phyloP scores from a whole-genome alignment of 163 green algal genomes.

The Prototheca wickerhamii region DNA sequence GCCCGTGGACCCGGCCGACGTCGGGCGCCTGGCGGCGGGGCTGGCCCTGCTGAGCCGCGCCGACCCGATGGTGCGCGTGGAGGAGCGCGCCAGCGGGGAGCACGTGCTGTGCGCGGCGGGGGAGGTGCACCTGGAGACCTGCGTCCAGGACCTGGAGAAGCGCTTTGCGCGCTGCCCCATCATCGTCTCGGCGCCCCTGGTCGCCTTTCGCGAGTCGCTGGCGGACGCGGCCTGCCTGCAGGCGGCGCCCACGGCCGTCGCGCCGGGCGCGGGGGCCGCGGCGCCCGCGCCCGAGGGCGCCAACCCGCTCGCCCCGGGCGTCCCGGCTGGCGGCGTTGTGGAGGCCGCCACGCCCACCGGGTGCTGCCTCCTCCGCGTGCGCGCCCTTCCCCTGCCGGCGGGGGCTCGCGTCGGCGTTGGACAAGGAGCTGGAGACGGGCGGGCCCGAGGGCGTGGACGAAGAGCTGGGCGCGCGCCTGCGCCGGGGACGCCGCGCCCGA shows the following conservation, averaged over 20 bases:
- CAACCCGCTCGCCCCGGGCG: neutral
- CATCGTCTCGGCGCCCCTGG: conserved; percentile 82
- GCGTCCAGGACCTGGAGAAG: conserved; percentile 86
- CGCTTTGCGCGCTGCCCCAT: conserved; percentile 83
- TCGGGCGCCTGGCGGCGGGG: conserved; percentile 66
- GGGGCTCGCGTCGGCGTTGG: conserved; percentile 17
- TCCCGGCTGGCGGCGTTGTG: conserved; percentile 32
- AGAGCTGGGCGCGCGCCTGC: neutral
- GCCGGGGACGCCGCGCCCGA: neutral
- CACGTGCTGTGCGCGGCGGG: conserved; percentile 76
- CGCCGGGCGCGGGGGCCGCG: neutral
- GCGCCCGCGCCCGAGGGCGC: neutral
- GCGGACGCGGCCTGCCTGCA: neutral
- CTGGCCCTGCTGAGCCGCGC: conserved; percentile 78
- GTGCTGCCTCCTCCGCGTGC: conserved; percentile 53
- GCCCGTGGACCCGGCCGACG: conserved; percentile 60
- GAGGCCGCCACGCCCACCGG: conserved; percentile 70
- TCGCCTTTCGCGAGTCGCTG: conserved; percentile 85
- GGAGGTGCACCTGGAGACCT: conserved; percentile 95
- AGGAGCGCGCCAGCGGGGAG: conserved; percentile 73
- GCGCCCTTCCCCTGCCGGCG: conserved; percentile 54
- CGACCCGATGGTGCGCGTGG: conserved; percentile 85
- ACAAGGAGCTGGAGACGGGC: conserved; percentile 51
- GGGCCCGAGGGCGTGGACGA: conserved; percentile 26
- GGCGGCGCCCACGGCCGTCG: neutral